Conservation (phyloP, 2,329 filamentous ascomycete species). For the Emericellopsis cladophorae region DNA sequence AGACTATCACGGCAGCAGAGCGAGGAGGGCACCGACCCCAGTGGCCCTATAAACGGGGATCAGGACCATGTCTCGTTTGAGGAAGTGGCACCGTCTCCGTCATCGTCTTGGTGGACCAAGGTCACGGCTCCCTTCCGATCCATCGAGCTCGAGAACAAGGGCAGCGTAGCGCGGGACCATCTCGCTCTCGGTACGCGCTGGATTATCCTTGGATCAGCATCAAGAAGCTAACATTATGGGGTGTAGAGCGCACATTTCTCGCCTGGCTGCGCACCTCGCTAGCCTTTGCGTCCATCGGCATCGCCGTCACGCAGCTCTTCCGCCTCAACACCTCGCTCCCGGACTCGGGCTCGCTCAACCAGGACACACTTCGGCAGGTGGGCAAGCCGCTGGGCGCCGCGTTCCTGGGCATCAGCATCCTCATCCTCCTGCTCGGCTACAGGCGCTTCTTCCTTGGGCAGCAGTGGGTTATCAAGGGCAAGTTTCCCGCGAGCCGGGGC, state of each 20-base stretch:
- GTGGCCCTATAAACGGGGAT: slow-evolving; percentile 4
- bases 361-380: slow-evolving; percentile 42
- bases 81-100: neutral
- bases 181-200: slow-evolving; percentile 53
- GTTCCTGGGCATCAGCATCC: slow-evolving; percentile 63
- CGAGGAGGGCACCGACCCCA: neutral
- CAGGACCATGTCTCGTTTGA: slow-evolving; percentile 9
- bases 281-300: slow-evolving; percentile 70
- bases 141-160: slow-evolving; percentile 76
- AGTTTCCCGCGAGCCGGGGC: slow-evolving; percentile 67
- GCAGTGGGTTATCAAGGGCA: slow-evolving; percentile 67
- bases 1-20: neutral
- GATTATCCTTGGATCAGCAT: neutral
- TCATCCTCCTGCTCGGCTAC: slow-evolving; percentile 66
- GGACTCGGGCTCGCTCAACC: slow-evolving; percentile 14
- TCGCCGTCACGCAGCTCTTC: slow-evolving; percentile 76
- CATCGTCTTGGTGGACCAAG: slow-evolving; percentile 35
- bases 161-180: slow-evolving; percentile 72
- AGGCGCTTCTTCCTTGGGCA: slow-evolving; percentile 68
- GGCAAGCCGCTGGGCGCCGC: slow-evolving; percentile 66
- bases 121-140: slow-evolving; percentile 37
- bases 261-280: slow-evolving; percentile 77
- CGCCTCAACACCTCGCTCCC: slow-evolving; percentile 58
- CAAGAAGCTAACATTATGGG: neutral
- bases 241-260: slow-evolving; percentile 66